Evolutionary conservation across 23 red algal species (phyloP), one percentile per base, ranked within the genome.

Genomic region (Gracilaria caudata): DNA sequence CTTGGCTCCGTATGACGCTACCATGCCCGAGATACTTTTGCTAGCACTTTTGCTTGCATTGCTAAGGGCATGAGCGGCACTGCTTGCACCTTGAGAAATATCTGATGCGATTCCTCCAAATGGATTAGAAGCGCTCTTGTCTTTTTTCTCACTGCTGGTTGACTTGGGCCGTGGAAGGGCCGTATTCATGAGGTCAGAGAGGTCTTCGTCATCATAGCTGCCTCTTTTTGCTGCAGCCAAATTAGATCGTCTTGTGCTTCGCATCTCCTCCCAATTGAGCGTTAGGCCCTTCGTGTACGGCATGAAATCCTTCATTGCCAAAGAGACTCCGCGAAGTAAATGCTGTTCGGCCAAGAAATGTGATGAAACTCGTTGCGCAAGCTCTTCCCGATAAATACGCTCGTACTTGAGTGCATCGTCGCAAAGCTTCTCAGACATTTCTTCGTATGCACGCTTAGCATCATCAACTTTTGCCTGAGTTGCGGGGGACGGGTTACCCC

Each of bases 381-480:
- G 92, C 78, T 94, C 92, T 24, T 95, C 93, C 1, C 93, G 79
- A 64, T 95, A 95, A 37, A 91, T 80, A 80, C 25, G 78, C 65
- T 95, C 93, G 38, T 88, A 95, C 0, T 84, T 77, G 16, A 95
- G 73, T 4, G 93, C 86, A 63, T 90, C 84, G 35, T 95, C 93
- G 34, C 82, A 86, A 28, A 95, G 64, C 30, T 79, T 77, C 43
- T 95, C 93, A 56, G 80, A 82, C 86, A 88, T 86, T 34, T 91
- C 86, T 58, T 95, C 93, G 64, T 95, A 95, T 41, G 73, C 44
- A 11, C 64, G 51, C 36, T 92, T 87, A 4, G 84, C 68, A 12
- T 91, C 86, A 44, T 95, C 93, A 12, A 86, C 86, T 21, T 68
- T 54, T 25, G 74, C 51, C 59, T 95, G 78, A 38, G 66, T 70